These are phyloP conservation scores for Aquilaria sinensis DNA, from an alignment of 345 rosid species.

Conservation along the genomic window DNA sequence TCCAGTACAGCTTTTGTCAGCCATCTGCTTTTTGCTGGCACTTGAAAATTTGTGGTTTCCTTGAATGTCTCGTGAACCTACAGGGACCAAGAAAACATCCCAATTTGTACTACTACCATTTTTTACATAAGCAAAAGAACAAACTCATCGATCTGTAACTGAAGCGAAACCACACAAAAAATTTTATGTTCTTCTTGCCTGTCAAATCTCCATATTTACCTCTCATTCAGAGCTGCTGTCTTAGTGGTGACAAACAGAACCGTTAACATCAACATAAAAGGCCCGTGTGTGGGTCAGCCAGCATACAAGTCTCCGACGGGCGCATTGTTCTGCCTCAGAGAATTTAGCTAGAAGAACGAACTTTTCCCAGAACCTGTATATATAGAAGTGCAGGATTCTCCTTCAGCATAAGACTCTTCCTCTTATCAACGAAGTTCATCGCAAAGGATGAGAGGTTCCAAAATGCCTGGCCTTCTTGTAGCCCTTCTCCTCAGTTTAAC, in stretches of 20 bases:
- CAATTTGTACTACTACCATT: background rate
- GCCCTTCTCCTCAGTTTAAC: conserved; percentile 22
- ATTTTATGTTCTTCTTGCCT: background rate
- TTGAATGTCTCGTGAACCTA: conserved; percentile 35
- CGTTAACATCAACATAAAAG: conserved; percentile 25
- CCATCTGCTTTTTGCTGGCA: background rate
- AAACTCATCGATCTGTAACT: conserved; percentile 18
- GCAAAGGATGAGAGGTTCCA: background rate
- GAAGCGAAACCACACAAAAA: background rate
- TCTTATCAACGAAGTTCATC: background rate
- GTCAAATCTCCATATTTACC: conserved; percentile 7
- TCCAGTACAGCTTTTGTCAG: background rate
- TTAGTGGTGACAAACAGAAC: conserved; percentile 18
- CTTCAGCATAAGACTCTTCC: background rate
- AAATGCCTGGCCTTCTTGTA: conserved; percentile 34
- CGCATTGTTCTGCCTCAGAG: background rate
- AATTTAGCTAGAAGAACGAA: background rate
- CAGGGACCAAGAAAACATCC: conserved; percentile 21
- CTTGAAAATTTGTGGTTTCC: conserved; percentile 18
- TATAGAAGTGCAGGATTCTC: background rate
- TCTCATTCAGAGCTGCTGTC: conserved; percentile 23
- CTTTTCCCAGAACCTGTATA: background rate
- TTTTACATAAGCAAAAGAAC: conserved; percentile 21
- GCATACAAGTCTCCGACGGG: background rate
- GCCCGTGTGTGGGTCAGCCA: conserved; percentile 1